phyloP scores from a whole-genome alignment of 148 eudicot species.

The Gaultheria prostrata region DNA sequence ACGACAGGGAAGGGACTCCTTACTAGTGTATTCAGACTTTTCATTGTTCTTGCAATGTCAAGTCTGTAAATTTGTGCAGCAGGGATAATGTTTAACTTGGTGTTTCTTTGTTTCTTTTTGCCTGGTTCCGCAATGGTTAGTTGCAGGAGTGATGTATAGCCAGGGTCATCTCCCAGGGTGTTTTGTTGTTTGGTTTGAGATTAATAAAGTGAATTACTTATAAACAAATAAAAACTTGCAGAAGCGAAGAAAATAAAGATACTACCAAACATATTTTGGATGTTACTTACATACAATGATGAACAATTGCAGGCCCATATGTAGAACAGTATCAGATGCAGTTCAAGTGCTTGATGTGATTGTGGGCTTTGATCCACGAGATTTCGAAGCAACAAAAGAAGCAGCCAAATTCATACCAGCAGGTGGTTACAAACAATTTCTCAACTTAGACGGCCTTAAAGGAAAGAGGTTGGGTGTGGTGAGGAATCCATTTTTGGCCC shows the following conservation, averaged over 20 bases:
- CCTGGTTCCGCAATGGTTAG: neutral
- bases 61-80: neutral
- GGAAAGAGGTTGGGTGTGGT: constrained; percentile 49
- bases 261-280: neutral
- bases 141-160: neutral
- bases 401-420: constrained; percentile 36
- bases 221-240: neutral
- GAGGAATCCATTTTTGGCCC: constrained; percentile 33
- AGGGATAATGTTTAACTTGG: neutral
- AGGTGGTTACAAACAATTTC: constrained; percentile 50
- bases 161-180: neutral
- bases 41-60: neutral
- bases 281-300: neutral
- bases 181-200: neutral
- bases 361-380: constrained; percentile 37
- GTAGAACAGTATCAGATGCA: constrained; percentile 56
- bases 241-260: neutral
- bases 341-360: constrained; percentile 43
- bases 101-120: neutral
- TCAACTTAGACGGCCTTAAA: constrained; percentile 33
- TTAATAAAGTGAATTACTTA: neutral
- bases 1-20: neutral
- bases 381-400: constrained; percentile 37
- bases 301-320: constrained; percentile 30
- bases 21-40: neutral